Base-by-base conservation (phyloP, 306 rosid species). In the Cercis canadensis region DNA sequence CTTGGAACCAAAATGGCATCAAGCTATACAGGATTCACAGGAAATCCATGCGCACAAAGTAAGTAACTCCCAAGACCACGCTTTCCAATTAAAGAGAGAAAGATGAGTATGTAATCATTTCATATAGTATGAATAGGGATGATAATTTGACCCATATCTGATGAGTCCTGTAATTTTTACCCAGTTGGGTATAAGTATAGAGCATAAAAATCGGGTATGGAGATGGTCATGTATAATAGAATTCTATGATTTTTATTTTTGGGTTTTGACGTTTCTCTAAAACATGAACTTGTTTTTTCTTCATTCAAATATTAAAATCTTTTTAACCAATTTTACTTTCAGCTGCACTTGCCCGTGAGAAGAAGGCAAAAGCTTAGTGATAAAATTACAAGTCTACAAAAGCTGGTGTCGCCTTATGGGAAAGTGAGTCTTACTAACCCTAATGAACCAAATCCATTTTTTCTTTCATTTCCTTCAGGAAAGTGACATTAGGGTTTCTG, bases 351-450 rank as follows among this genome's bases (percentile, higher is more conserved):
- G 51, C 86, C 85, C 19, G 57, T 16, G 67, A 82, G 79, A 74
- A 81, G 83, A 79, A 86, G 84, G 81, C 92, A 86, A 75, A 90
- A 85, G 85, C 86, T 90, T n/a, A 67, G 86, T 34, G 88, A 90
- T 60, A 86, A 86, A 73, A 70, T 90, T 33, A 88, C 94, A 53
- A 73, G 77, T 58, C 90, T 90, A 55, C 97, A 86, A 70, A 88
- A 86, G 78, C 72, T 90, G 66, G 97, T 90, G 80, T 88, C 97
- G 34, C 97, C 97, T 2, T 90, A 84, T 81, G 97, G 95, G 66
- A 90, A 90, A 90, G 97, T 88, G 31, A 59, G 83, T 49, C 47
- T 52, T 11, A 33, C 15, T 11, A 24, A 24, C 29, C 29, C 29
- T 24, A 47, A 0, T 3, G 6, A 15, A 7, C 29, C 32, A 19